Evolutionary conservation across 139 green algal genomes (phyloP), one percentile per base, ranked within the genome.

Genomic region (Chlamydomonas incerta): DNA sequence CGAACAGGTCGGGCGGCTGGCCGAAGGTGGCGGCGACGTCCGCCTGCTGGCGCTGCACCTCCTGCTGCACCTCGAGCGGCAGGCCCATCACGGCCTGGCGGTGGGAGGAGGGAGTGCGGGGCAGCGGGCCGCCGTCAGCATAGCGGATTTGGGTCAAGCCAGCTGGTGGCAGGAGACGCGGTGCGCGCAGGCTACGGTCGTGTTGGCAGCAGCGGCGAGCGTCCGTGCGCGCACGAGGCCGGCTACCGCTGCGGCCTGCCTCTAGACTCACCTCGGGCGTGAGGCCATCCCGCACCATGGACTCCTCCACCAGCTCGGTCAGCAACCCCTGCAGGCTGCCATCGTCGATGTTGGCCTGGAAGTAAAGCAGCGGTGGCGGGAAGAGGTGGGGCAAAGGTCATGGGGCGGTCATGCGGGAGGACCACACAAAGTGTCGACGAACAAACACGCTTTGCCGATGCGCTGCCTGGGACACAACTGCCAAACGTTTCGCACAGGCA

Each of bases 241-340:
- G 11, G 14, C 11, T 10, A 14, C 26, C 24, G 17, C 24, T 31
- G 11, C 24, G 3, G 8, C n/a, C 63, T 15, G 26, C n/a, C 6
- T 29, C 63, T 0, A n/a, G 26, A 0, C 72, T 37, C 47, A 81
- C 77, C 37, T 83, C 77, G 11, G 63, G 77, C 21, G 29, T n/a
- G 35, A 83, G 77, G 41, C 77, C 77, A 41, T 83, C 77, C 35
- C 77, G 77, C n/a, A 74, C 63, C 77, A 83, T 83, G 28, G 77
- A 65, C 0, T 4, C 28, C 41, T 74, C 63, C 41, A 74, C 63
- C 34, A 83, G 10, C 29, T 28, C 17, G 29, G n/a, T 10, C 46
- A 83, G 46, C 31, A 31, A 6, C 46, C 33, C 46, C 77, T 83
- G 63, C 29, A 83, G 52, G 46, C 58, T 73, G 77, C 63, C 37